Base-by-base conservation (phyloP, 106 monocot species). In the Triglochin maritima region DNA sequence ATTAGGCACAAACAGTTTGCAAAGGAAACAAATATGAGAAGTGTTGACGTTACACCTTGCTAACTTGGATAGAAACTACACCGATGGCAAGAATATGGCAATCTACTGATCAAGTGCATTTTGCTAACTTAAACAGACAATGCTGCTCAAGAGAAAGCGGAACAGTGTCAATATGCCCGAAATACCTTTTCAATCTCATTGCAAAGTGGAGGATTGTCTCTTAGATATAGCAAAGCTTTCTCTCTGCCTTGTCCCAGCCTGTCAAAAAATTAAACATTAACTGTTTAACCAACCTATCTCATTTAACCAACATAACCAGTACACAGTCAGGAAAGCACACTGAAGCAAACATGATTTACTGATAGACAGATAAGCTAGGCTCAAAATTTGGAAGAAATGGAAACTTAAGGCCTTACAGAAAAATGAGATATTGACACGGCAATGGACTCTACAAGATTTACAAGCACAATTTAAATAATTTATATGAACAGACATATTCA, bases 211-310 rank as follows among this genome's bases (percentile, higher is more conserved):
- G 87, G 87, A 53, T 85, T 87, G 51, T 95, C 95, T 77, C 83
- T 80, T 64, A 95, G 83, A 84, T 79, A 95, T 49, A 85, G 87
- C 17, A 90, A 72, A 78, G 95, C 90, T 69, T 90, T 95, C 10
- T 95, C 95, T 71, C 90, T 79, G 66, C 95, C 95, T 87, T 90
- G 95, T 3, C 95, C 95, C 57, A 95, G 65, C 63, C 95, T 95
- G 81, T 76, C 77, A 4, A 73, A 76, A 63, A 54, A 61, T 13
- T n/a, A 77, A 54, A 56, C 54, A 3, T 46, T 11, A 43, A 41
- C 41, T 60, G 9, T 29, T 43, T 16, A 14, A 60, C 60, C 60
- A 60, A 17, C 17, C 17, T 3, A 29, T 17, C 59, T 29, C 29
- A 60, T 16, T 29, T 29, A 4, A 60, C 7, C 29, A 41, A 41